phyloP scores from a whole-genome alignment of 1,284 basidiomycete genomes.

The Earliella scabrosa region DNA sequence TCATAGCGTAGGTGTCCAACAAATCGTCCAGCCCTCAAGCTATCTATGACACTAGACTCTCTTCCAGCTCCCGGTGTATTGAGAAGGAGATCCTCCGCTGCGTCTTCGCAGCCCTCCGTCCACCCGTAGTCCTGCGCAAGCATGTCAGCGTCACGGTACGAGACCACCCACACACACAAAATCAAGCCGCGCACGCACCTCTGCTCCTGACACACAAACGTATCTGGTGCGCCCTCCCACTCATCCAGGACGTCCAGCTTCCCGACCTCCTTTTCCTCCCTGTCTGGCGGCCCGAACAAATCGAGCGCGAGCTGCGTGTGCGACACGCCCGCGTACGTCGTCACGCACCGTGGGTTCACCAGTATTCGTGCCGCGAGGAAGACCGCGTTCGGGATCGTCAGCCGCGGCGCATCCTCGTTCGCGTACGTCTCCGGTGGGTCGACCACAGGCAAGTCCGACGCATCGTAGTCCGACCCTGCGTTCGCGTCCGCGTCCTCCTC shows the following conservation, averaged over 20 bases:
- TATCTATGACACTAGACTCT: constrained; percentile 21
- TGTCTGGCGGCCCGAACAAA: constrained; percentile 77
- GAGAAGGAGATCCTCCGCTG: constrained; percentile 88
- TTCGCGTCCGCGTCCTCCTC: constrained; percentile 73
- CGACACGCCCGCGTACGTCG: constrained; percentile 94
- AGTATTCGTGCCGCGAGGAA: constrained; percentile 89
- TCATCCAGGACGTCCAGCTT: constrained; percentile 87
- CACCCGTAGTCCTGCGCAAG: constrained; percentile 79
- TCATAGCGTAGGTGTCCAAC: too few species aligned
- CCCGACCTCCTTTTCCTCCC: constrained; percentile 51
- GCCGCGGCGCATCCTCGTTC: constrained; percentile 30
- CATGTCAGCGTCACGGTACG: constrained; percentile 11
- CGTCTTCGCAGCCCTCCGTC: constrained; percentile 89
- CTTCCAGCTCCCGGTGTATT: constrained; percentile 72
- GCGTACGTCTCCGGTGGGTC: constrained; percentile 40
- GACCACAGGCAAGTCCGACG: constrained; percentile 53
- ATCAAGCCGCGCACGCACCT: constrained; percentile 48
- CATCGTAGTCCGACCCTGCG: constrained; percentile 87
- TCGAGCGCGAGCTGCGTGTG: constrained; percentile 92
- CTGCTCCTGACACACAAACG: constrained; percentile 97
- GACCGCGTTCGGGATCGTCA: constrained; percentile 85
- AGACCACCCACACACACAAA: constrained; percentile 2
- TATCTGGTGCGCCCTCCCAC: constrained; percentile 93
- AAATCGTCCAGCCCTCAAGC: too few species aligned
- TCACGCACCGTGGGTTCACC: constrained; percentile 93